Evolutionary conservation across 805 yeast species (phyloP), one percentile per base, ranked within the genome.

Genomic region (Suhomyces faveliae): DNA sequence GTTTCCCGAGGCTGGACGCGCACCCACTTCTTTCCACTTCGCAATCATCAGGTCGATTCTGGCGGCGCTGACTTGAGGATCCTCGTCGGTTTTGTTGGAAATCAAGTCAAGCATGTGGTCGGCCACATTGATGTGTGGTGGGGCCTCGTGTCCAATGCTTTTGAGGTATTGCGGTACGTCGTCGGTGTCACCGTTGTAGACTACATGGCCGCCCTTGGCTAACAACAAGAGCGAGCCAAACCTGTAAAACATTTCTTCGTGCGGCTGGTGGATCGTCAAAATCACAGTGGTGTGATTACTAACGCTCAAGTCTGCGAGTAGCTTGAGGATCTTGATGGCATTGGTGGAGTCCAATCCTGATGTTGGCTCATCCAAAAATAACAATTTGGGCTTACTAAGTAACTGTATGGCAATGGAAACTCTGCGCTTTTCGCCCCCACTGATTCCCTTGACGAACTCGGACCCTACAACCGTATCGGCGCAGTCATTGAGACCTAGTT

Each of bases 281-380:
- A 79, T 68, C 20, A 89, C 77, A 7, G 89, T 76, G 0, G 96
- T 87, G 10, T 83, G 80, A 5, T 84, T 81, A 24, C 74, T 77
- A 2, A 51, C 58, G 2, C 89, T 80, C 30, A 89, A 64, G 2
- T 73, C 71, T 43, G 79, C 71, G 48, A 89, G 69, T 35, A 89
- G 78, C 24, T 74, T 70, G 35, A 89, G 62, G 29, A 89, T 85
- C 2, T 87, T 78, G 1, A 79, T 74, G 0, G 96, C 86, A 0
- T 94, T 87, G 48, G 87, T 80, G 10, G 91, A 80, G 59, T 89
- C 96, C 21, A 89, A 72, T 0, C 96, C 96, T 4, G 95, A 87
- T 0, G 96, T 89, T 2, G 96, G 96, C 59, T 89, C 96, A 64
- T 89, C 96, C 20, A 89, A 64, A 43, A 89, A 74, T 29, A 89